phyloP scores from a whole-genome alignment of 2,329 filamentous ascomycete genomes.

The Cytospora leucostoma region DNA sequence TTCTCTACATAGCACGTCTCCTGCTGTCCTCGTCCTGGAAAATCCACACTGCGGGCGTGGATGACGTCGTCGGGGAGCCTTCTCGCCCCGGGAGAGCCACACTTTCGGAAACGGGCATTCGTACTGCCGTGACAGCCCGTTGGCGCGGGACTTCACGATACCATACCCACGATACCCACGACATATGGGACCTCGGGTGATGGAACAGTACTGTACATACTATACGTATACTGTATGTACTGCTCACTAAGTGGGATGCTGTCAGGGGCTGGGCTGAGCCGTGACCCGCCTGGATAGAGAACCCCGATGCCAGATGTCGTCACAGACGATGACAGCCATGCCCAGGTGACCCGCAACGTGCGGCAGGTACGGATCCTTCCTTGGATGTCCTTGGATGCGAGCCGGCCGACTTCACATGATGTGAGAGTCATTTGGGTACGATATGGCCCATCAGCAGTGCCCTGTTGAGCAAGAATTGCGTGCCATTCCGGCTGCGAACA shows the following conservation, averaged over 20 bases:
- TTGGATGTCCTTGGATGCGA: background rate
- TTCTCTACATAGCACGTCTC: background rate
- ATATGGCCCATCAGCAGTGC: no score
- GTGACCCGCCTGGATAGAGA: background rate
- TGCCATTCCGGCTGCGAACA: background rate
- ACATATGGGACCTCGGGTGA: no score
- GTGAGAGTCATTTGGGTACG: no score
- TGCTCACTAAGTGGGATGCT: slow-evolving; percentile 5
- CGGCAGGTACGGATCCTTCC: background rate
- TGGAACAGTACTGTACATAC: background rate
- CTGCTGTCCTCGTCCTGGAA: background rate
- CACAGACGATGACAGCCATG: slow-evolving; percentile 4
- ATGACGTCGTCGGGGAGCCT: no score
- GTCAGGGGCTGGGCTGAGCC: slow-evolving; percentile 8
- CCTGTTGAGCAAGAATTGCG: no score
- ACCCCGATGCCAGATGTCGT: slow-evolving; percentile 12
- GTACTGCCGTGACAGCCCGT: no score
- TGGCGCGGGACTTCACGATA: no score
- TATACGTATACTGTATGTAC: background rate
- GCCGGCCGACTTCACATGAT: background rate
- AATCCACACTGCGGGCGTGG: slow-evolving; percentile 1
- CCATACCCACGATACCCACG: no score
- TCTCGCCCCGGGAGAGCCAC: no score
- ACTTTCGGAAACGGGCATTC: no score
- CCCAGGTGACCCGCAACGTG: slow-evolving; percentile 17